These are phyloP conservation scores for Comarum palustre DNA, from an alignment of 306 rosid genomes.

Conservation along the genomic window DNA sequence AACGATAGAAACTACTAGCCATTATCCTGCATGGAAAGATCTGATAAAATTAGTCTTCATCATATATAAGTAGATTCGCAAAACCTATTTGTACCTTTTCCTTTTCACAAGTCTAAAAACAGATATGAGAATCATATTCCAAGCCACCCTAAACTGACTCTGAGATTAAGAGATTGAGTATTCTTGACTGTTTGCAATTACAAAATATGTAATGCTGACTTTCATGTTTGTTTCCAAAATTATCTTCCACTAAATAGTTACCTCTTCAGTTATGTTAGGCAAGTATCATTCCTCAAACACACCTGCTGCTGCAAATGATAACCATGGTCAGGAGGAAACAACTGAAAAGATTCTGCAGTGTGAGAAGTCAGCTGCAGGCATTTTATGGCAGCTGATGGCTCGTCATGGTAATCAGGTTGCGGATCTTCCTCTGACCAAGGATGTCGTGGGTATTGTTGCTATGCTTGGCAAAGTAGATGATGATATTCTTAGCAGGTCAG, in stretches of 20 bases:
- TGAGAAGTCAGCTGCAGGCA: conserved; percentile 70
- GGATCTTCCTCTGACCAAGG: conserved; percentile 44
- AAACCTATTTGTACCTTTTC: not conserved
- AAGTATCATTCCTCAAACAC: conserved; percentile 47
- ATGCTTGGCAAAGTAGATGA: conserved; percentile 62
- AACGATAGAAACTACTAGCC: not conserved
- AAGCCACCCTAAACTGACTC: not conserved
- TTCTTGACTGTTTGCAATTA: not conserved
- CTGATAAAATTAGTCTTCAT: not conserved
- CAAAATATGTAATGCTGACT: not conserved
- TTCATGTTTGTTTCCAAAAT: conserved; percentile 7
- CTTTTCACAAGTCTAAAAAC: not conserved
- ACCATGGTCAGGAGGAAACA: conserved; percentile 50
- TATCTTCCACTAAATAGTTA: conserved; percentile 21
- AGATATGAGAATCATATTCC: not conserved
- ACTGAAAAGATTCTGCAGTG: conserved; percentile 49
- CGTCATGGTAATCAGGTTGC: conserved; percentile 51
- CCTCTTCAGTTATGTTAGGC: conserved; percentile 43
- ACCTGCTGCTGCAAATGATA: conserved; percentile 35
- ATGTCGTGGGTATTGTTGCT: conserved; percentile 77
- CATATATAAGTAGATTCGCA: not conserved
- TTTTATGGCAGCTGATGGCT: conserved; percentile 55
- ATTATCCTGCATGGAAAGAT: not conserved
- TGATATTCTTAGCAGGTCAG: conserved; percentile 66
- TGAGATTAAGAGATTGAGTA: not conserved